These are phyloP conservation scores for Jackrogersella multiformis DNA, from an alignment of 495 filamentous ascomycete genomes.

Conservation along the genomic window DNA sequence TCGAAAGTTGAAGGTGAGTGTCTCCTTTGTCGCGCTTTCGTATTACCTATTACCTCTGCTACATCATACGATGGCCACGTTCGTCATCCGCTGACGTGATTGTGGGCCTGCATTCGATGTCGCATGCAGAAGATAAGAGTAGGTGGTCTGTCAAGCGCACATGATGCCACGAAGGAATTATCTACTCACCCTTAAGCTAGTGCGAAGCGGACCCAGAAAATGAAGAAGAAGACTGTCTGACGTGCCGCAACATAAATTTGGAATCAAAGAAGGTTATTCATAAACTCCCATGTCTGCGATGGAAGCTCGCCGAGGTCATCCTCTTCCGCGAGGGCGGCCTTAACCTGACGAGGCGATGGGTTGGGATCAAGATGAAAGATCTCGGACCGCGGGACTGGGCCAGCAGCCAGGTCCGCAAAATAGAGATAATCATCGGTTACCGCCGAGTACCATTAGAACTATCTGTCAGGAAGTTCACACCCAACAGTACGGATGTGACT, in stretches of 20 bases:
- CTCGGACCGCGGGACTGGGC: conserved; percentile 43
- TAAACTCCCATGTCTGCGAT: conserved; percentile 51
- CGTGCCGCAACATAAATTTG: conserved; percentile 48
- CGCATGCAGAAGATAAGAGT: conserved; percentile 56
- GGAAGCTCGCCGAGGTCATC: conserved; percentile 49
- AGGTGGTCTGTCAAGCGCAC: conserved; percentile 37
- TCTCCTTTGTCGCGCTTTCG: not conserved
- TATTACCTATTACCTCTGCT: not conserved
- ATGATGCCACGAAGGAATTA: conserved; percentile 1
- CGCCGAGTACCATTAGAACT: conserved; percentile 42
- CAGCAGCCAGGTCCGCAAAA: conserved; percentile 30
- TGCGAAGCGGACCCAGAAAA: conserved; percentile 44
- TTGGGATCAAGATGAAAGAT: conserved; percentile 49
- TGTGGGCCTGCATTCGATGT: conserved; percentile 55
- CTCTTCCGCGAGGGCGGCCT: conserved; percentile 53
- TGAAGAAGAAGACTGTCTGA: conserved; percentile 45
- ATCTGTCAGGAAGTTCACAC: conserved; percentile 47
- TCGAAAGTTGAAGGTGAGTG: conserved; percentile 43
- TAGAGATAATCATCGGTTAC: conserved; percentile 48
- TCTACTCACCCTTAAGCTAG: conserved; percentile 31
- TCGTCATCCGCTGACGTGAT: conserved; percentile 18
- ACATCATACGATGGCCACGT: not conserved
- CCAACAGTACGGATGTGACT: conserved; percentile 42
- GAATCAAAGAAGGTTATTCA: conserved; percentile 58
- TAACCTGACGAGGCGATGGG: conserved; percentile 51